Evolutionary conservation across 2,329 filamentous ascomycete species (phyloP).

Genomic region (Trichoderma simmonsii): DNA sequence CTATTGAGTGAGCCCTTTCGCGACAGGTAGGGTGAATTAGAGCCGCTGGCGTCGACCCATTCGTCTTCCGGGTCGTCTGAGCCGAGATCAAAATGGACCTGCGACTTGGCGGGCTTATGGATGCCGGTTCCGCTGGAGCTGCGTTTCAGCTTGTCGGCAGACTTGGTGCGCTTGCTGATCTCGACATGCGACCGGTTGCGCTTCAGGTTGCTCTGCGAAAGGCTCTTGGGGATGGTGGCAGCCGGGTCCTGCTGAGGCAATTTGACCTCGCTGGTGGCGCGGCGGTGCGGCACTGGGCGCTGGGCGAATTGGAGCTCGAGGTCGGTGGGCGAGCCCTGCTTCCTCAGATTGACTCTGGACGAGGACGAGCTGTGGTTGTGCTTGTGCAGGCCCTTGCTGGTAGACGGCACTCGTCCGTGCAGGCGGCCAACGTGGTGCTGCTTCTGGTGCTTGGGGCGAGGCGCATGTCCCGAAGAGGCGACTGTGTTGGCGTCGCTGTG

Average conservation of each 20-base stretch:
- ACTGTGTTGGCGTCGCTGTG: constrained; percentile 31
- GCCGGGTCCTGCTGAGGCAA: constrained; percentile 45
- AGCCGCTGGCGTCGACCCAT: constrained; percentile 65
- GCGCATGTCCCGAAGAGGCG: constrained; percentile 23
- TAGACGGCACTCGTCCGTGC: constrained; percentile 51
- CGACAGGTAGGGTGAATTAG: constrained; percentile 56
- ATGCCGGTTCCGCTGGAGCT: constrained; percentile 50
- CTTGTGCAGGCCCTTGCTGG: constrained; percentile 50
- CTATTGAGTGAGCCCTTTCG: constrained; percentile 48
- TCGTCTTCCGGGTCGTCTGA: constrained; percentile 51
- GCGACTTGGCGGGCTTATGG: constrained; percentile 40
- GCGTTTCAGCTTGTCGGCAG: constrained; percentile 51
- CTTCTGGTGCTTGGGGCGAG: constrained; percentile 31
- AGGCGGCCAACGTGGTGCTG: constrained; percentile 42
- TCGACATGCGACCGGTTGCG: constrained; percentile 60
- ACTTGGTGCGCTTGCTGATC: constrained; percentile 50
- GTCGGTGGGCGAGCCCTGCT: constrained; percentile 40
- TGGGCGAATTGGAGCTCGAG: constrained; percentile 30
- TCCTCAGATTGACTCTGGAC: constrained; percentile 41
- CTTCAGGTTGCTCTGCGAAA: constrained; percentile 54
- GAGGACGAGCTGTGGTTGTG: constrained; percentile 34
- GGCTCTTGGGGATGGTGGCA: constrained; percentile 50
- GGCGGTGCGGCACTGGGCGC: constrained; percentile 39
- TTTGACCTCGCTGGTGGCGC: constrained; percentile 50
- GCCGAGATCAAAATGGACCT: constrained; percentile 64